These are phyloP conservation scores for Ustilago curta DNA, from an alignment of 1,284 basidiomycete species.

Conservation along the genomic window DNA sequence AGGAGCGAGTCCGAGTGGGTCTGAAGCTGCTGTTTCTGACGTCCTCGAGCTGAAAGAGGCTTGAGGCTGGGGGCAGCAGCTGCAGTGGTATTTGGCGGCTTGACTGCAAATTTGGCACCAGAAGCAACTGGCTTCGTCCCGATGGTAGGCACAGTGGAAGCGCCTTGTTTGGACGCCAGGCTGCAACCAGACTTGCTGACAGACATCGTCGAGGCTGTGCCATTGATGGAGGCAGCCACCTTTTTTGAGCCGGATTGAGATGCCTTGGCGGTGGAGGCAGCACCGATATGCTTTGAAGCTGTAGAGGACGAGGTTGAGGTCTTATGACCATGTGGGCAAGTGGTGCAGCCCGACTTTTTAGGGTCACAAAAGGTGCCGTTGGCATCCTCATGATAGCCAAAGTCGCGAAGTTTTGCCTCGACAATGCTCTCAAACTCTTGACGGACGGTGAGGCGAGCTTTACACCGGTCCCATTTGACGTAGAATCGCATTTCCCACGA, in stretches of 20 bases:
- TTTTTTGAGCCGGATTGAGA: too few species aligned
- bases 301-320: background rate
- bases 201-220: background rate
- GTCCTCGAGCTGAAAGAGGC: background rate
- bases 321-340: slow-evolving; percentile 1
- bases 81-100: background rate
- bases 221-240: background rate
- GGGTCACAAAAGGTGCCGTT: slow-evolving; percentile 10
- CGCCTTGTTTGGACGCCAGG: background rate
- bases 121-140: background rate
- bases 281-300: background rate
- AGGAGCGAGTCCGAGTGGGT: slow-evolving; percentile 4
- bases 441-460: slow-evolving; percentile 1
- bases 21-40: slow-evolving; percentile 19
- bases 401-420: slow-evolving; percentile 12
- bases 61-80: background rate
- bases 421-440: background rate
- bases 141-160: background rate
- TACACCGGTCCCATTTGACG: slow-evolving; percentile 4
- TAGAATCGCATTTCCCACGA: slow-evolving; percentile 10
- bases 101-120: background rate
- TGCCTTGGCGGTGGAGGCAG: background rate
- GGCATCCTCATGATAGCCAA: slow-evolving; percentile 16
- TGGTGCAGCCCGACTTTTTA: background rate
- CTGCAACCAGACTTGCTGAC: background rate